Evolutionary conservation across 2,329 filamentous ascomycete species (phyloP), one percentile per base, ranked within the genome.

Genomic region (Epicoccum nigrum): DNA sequence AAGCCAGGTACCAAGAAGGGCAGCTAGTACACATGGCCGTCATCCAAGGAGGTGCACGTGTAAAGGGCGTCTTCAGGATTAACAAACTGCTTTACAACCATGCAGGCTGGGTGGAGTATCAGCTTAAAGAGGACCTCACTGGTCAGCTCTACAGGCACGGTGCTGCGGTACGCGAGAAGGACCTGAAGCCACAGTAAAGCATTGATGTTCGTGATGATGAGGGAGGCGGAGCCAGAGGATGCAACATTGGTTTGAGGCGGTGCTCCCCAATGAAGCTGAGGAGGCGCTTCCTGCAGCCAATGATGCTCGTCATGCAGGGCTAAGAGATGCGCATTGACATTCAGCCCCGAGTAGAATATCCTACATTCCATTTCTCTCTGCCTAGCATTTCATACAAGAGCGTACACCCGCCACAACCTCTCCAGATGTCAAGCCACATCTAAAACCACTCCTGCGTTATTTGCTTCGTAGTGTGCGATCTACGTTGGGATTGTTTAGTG

Each of bases 91-190:
- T 53, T 1, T 48, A 49, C 35, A 59, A 65, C 37, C 40, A 32
- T 3, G 51, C 42, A n/a, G 55, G 47, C 3, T 70, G 55, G 42
- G 56, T 49, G 15, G 66, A 72, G 34, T 72, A 72, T 45, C 65
- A 68, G 53, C 59, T 72, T 15, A 30, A 44, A 5, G 60, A 64
- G 16, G 16, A 19, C 9, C 31, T 47, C 17, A 53, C 59, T 8
- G 51, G 38, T 32, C 37, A 38, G 25, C 48, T 52, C 31, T 60
- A 68, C 57, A 60, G 53, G 13, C 56, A 58, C 25, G 62, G 68
- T 27, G 56, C 50, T n/a, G 70, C 60, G 60, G 45, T 67, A 19
- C 65, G 69, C 9, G 70, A 72, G 41, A 70, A 51, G 28, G 52
- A 67, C 6, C 43, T 72, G 23, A 58, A 53, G 28, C 21, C 32